Percentiles rank a stretch among this genome's conserved stretches.
Evolutionary conservation across 139 green algal species (phyloP).

Genomic region (Micractinium conductrix): DNA sequence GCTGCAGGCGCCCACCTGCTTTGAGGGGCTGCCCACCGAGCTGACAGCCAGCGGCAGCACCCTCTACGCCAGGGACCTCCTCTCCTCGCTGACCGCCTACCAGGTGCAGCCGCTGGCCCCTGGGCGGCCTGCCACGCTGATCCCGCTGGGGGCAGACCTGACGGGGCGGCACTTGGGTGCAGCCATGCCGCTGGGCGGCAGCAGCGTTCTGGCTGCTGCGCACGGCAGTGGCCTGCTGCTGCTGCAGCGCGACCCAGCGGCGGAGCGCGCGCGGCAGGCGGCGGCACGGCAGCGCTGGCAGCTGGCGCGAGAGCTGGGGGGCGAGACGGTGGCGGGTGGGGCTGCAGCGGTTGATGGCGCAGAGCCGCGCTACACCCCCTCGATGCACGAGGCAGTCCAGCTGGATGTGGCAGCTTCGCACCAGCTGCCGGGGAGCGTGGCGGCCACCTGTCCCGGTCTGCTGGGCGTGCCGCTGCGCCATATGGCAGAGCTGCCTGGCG

Average conservation of each 20-base stretch:
- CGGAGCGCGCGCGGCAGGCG: background rate
- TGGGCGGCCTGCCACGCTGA: background rate
- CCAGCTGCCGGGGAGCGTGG: background rate
- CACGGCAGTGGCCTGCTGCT: background rate
- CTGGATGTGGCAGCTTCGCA: background rate
- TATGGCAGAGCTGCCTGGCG: background rate
- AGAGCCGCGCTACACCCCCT: background rate
- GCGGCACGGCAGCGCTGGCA: background rate
- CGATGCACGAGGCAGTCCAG: background rate
- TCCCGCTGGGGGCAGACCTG: slow-evolving; percentile 8
- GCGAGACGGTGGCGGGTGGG: too few relatives aligned
- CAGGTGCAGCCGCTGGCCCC: slow-evolving; percentile 13
- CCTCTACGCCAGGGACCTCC: slow-evolving; percentile 6
- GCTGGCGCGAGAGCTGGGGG: background rate
- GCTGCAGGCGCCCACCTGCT: slow-evolving; percentile 19
- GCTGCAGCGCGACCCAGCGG: background rate
- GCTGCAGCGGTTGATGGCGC: background rate
- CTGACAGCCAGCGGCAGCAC: background rate
- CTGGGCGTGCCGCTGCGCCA: slow-evolving; percentile 1
- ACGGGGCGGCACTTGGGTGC: background rate
- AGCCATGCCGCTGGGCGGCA: background rate
- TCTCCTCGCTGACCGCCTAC: slow-evolving; percentile 18
- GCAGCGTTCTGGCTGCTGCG: background rate
- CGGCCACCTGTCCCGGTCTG: background rate
- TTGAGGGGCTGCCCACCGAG: background rate